Evolutionary conservation across 345 rosid species (phyloP), one percentile per base, ranked within the genome.

Genomic region (Citrus mangshanensis): DNA sequence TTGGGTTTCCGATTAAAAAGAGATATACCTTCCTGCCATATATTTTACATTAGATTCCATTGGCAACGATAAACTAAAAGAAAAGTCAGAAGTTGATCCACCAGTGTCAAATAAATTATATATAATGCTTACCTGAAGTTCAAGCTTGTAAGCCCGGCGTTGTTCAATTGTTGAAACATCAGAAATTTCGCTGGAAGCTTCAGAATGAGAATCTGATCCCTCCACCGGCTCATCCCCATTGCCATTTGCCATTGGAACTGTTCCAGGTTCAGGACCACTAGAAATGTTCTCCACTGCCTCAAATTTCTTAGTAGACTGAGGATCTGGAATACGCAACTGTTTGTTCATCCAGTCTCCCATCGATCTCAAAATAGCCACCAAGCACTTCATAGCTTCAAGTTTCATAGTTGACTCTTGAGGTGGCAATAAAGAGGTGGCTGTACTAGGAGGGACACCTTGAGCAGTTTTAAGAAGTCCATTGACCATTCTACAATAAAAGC

Each of bases 381-480:
- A 88, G 90, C 98, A 92, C 86, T 89, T 94, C 98, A 97, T 89
- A 74, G 98, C 97, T 90, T 93, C 99, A 87, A 93, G 93, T 83
- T 94, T 97, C 98, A 93, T 88, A 68, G 90, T 89, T 68, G 81
- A 87, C 85, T 97, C 99, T 87, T 97, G 99, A 65, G 98, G 97
- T 37, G 98, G 98, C 88, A 94, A 84, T 54, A 97, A 82, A 16
- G 95, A 88, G 79, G 98, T 92, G 75, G 87, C 83, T 59, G 92
- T 82, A 75, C 98, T 93, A 40, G 98, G 98, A 68, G 93, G 97
- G 62, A 90, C 91, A 82, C 99, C 99, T 90, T 94, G 99, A 71
- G 98, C 98, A 80, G 98, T 97, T 91, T 97, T 97, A 81, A 97
- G 98, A 84, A 97, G 98, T 85, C 99, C 99, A 88, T 93, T 97